A percentile compares a stretch with the other conserved stretches of the same genome.
Evolutionary conservation across 495 filamentous ascomycete genomes (phyloP).

Genomic region (Penicillium waksmanii): DNA sequence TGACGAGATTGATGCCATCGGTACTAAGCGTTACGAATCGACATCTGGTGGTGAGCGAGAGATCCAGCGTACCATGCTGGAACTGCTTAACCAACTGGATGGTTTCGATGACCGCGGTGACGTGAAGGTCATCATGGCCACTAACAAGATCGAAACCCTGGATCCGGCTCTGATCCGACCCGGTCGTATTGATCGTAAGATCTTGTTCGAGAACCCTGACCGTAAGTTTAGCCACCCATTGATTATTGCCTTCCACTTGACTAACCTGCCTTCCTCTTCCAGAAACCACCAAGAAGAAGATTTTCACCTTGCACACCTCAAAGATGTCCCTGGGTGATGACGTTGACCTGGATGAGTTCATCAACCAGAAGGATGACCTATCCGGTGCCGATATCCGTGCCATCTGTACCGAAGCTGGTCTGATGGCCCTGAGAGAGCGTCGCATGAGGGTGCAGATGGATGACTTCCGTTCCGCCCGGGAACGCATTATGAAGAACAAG

Average conservation of each 20-base stretch:
- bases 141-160: conserved; percentile 98
- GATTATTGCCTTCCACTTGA: background rate
- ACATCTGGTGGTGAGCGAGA: conserved; percentile 97
- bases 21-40: conserved; percentile 98
- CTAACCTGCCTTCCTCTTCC: conserved; percentile 35
- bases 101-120: conserved; percentile 99
- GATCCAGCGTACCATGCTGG: conserved; percentile 98
- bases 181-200: conserved; percentile 98
- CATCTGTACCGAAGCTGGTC: conserved; percentile 95
- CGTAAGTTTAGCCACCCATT: conserved; percentile 56
- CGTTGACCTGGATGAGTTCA: conserved; percentile 97
- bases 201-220: conserved; percentile 98
- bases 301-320: conserved; percentile 97
- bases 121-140: conserved; percentile 99
- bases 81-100: conserved; percentile 97
- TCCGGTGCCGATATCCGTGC: conserved; percentile 98
- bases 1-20: conserved; percentile 98
- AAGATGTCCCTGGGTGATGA: conserved; percentile 98
- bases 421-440: conserved; percentile 93
- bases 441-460: conserved; percentile 99
- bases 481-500: conserved; percentile 98
- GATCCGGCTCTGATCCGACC: conserved; percentile 96
- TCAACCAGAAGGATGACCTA: conserved; percentile 96
- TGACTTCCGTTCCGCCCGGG: conserved; percentile 89
- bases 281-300: conserved; percentile 99